Conservation (phyloP, 176 grass and related monocot genomes). For the Tillandsia fasciculata region DNA sequence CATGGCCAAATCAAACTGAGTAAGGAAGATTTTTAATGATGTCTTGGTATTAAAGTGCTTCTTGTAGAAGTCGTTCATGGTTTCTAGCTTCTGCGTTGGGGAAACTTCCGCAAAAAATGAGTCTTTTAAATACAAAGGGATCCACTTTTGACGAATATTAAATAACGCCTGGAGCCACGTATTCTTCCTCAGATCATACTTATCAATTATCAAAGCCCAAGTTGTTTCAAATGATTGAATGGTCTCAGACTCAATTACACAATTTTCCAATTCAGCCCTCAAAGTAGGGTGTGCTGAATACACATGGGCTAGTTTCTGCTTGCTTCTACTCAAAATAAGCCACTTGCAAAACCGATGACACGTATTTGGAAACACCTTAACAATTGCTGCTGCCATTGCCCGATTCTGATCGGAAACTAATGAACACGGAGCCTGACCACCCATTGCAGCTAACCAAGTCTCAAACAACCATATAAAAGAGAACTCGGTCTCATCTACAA, state of each 20-base stretch:
- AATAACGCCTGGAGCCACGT: slow-evolving; percentile 50
- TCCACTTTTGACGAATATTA: slow-evolving; percentile 40
- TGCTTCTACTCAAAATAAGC: slow-evolving; percentile 43
- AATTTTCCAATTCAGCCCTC: slow-evolving; percentile 34
- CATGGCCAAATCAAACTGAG: slow-evolving; percentile 57
- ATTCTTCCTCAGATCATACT: slow-evolving; percentile 43
- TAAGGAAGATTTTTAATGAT: slow-evolving; percentile 70
- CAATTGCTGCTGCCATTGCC: slow-evolving; percentile 30
- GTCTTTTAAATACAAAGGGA: slow-evolving; percentile 41
- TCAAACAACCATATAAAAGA: slow-evolving; percentile 49
- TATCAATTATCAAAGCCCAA: slow-evolving; percentile 41
- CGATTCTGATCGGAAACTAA: slow-evolving; percentile 35
- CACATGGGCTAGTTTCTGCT: slow-evolving; percentile 27
- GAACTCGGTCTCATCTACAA: slow-evolving; percentile 38
- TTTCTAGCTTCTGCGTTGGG: slow-evolving; percentile 34
- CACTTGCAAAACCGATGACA: slow-evolving; percentile 34
- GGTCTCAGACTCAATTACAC: slow-evolving; percentile 31
- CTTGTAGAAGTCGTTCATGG: slow-evolving; percentile 38
- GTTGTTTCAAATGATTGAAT: slow-evolving; percentile 40
- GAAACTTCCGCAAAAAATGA: slow-evolving; percentile 50
- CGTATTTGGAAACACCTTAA: slow-evolving; percentile 44
- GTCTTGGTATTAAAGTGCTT: slow-evolving; percentile 65
- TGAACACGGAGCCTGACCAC: slow-evolving; percentile 35
- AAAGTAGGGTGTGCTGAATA: slow-evolving; percentile 35
- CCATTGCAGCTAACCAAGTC: slow-evolving; percentile 45